phyloP scores from a whole-genome alignment of 108 stramenopile genomes.

The Parietichytrium sp. region DNA sequence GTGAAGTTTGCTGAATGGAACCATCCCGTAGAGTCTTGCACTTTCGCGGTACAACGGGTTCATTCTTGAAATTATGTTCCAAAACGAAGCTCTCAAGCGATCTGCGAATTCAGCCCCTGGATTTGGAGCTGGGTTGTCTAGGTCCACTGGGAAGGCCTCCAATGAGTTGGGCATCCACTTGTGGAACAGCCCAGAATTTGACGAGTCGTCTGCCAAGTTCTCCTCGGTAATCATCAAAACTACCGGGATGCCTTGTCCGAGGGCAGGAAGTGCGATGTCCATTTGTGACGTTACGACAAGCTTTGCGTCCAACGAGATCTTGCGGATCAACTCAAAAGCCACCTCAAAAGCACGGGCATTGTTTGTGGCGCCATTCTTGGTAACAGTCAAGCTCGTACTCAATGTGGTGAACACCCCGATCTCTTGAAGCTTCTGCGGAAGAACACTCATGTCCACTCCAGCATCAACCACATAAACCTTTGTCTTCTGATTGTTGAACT shows the following conservation, averaged over 20 bases:
- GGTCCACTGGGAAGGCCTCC: too few relatives aligned
- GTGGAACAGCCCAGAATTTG: conserved; percentile 21
- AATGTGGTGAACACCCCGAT: too few relatives aligned
- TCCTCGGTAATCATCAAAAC: background rate
- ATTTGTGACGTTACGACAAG: background rate
- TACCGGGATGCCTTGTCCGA: conserved; percentile 21
- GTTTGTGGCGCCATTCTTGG: too few relatives aligned
- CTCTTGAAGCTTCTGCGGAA: too few relatives aligned
- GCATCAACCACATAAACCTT: too few relatives aligned
- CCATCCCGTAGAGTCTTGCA: background rate
- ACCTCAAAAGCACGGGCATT: background rate
- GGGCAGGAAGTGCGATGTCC: background rate
- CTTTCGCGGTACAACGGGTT: background rate
- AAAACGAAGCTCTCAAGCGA: conserved; percentile 10
- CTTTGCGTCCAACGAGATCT: conserved; percentile 17
- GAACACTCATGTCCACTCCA: background rate
- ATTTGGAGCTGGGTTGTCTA: conserved; percentile 11
- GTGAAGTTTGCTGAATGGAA: background rate
- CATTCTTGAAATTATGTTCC: background rate
- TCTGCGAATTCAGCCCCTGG: conserved; percentile 10
- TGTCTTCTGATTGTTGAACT: too few relatives aligned
- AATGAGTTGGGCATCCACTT: too few relatives aligned
- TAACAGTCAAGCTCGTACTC: too few relatives aligned
- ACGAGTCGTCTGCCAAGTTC: background rate
- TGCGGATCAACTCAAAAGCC: background rate